Percentiles rank a stretch among this genome's conserved stretches.
Evolutionary conservation across 768 basidiomycete species (phyloP).

Genomic region (Pleurotus tuoliensis): DNA sequence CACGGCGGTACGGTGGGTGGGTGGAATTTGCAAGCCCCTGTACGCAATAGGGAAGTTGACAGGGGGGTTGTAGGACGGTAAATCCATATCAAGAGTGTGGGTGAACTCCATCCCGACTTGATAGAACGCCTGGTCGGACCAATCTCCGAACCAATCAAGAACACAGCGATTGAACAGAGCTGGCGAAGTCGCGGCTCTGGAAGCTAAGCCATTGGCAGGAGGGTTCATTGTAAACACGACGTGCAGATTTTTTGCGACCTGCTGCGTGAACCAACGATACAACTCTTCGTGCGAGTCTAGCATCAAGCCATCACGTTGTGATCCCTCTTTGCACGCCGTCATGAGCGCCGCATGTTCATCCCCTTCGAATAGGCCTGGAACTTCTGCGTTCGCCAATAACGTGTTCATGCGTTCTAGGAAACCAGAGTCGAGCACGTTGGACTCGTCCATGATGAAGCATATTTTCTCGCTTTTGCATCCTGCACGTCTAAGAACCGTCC

Average conservation of each 20-base stretch:
- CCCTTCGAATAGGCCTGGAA: conserved; percentile 99
- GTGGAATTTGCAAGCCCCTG: conserved; percentile 80
- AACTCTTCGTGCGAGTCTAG: conserved; percentile 96
- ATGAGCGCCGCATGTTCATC: conserved; percentile 97
- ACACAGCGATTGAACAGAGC: conserved; percentile 99
- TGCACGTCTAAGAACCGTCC: conserved; percentile 89
- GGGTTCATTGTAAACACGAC: conserved; percentile 99
- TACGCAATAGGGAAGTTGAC: conserved; percentile 86
- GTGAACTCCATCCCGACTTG: conserved; percentile 99
- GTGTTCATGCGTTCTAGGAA: conserved; percentile 99
- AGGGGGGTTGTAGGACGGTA: conserved; percentile 77
- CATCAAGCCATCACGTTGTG: conserved; percentile 98
- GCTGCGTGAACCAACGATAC: conserved; percentile 98
- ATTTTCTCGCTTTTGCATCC: conserved; percentile 99
- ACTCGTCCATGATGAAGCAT: conserved; percentile 99
- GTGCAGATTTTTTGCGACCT: conserved; percentile 96
- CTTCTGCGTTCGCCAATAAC: conserved; percentile 97
- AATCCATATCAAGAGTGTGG: conserved; percentile 86
- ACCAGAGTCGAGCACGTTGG: conserved; percentile 97
- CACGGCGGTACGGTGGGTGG: conserved; percentile 84
- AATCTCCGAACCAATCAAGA: conserved; percentile 99
- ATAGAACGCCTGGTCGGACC: conserved; percentile 98
- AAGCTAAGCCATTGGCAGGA: conserved; percentile 92
- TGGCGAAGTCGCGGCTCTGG: conserved; percentile 94
- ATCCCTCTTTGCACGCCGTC: conserved; percentile 99